Evolutionary conservation across 345 rosid species (phyloP).

Genomic region (Syzygium aromaticum): DNA sequence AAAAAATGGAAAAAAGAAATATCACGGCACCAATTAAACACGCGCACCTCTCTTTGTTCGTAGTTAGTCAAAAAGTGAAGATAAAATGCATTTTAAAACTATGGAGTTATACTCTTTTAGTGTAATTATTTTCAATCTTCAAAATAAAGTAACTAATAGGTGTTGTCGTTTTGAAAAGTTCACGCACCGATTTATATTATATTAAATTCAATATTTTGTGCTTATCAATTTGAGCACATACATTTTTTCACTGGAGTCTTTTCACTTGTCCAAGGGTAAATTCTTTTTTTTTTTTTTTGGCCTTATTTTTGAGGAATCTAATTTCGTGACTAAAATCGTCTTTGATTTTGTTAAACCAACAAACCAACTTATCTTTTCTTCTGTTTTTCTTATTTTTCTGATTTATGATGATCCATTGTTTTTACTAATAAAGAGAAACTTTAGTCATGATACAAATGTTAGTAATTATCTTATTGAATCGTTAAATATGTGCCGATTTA

Average conservation of each 20-base stretch:
- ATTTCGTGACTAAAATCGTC: background rate
- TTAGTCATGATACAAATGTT: background rate
- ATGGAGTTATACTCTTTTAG: background rate
- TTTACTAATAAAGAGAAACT: background rate
- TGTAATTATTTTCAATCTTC: background rate
- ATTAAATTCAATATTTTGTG: background rate
- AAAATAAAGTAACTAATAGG: background rate
- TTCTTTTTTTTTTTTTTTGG: background rate
- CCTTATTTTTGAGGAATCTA: background rate
- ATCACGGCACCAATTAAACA: background rate
- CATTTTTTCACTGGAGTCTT: background rate
- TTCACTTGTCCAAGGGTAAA: fast-evolving
- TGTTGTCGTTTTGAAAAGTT: too few relatives aligned
- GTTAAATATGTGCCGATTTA: background rate
- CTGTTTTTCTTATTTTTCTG: background rate
- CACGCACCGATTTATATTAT: background rate
- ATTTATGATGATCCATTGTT: background rate
- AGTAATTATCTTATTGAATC: background rate
- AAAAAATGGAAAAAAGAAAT: too few relatives aligned
- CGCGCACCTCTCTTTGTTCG: background rate
- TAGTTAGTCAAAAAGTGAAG: background rate
- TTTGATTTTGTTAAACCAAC: background rate
- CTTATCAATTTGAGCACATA: background rate
- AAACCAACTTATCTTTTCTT: background rate
- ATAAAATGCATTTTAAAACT: background rate